Conservation (phyloP, 2,329 filamentous ascomycete genomes). For the Fusarium secorum region DNA sequence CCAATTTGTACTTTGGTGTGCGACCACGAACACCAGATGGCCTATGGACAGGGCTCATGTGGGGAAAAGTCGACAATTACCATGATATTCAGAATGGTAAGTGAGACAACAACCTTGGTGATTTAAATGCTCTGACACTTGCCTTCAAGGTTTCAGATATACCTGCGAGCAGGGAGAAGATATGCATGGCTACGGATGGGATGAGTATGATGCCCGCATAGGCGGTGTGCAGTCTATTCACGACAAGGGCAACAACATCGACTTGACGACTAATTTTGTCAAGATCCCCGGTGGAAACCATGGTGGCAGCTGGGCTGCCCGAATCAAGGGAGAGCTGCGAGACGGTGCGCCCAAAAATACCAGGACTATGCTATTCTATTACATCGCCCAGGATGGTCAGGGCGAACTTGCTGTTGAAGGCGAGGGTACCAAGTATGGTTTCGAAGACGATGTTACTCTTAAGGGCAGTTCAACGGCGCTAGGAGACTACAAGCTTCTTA, state of each 20-base stretch:
- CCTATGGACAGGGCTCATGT: slow-evolving; percentile 83
- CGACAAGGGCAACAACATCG: slow-evolving; percentile 85
- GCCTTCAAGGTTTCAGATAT: slow-evolving; percentile 76
- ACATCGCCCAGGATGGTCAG: slow-evolving; percentile 81
- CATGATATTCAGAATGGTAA: slow-evolving; percentile 76
- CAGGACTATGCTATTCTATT: slow-evolving; percentile 83
- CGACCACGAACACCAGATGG: slow-evolving; percentile 83
- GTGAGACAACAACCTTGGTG: slow-evolving; percentile 1
- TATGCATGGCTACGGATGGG: slow-evolving; percentile 97
- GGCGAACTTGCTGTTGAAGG: slow-evolving; percentile 67
- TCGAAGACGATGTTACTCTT: slow-evolving; percentile 70
- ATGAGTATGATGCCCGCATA: slow-evolving; percentile 89
- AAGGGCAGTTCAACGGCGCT: slow-evolving; percentile 74
- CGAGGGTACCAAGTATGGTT: slow-evolving; percentile 59
- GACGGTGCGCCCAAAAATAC: slow-evolving; percentile 71
- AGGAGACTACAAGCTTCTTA: slow-evolving; percentile 79
- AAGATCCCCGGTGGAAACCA: slow-evolving; percentile 87
- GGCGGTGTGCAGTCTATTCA: slow-evolving; percentile 92
- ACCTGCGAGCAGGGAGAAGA: slow-evolving; percentile 96
- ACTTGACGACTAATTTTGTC: slow-evolving; percentile 92
- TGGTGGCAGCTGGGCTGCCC: slow-evolving; percentile 90
- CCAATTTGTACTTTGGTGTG: slow-evolving; percentile 94
- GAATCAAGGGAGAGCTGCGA: slow-evolving; percentile 82
- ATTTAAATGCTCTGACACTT: slow-evolving; percentile 2
- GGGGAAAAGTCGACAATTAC: slow-evolving; percentile 85